phyloP scores from a whole-genome alignment of 2,329 filamentous ascomycete genomes.

The Xylaria sp. region DNA sequence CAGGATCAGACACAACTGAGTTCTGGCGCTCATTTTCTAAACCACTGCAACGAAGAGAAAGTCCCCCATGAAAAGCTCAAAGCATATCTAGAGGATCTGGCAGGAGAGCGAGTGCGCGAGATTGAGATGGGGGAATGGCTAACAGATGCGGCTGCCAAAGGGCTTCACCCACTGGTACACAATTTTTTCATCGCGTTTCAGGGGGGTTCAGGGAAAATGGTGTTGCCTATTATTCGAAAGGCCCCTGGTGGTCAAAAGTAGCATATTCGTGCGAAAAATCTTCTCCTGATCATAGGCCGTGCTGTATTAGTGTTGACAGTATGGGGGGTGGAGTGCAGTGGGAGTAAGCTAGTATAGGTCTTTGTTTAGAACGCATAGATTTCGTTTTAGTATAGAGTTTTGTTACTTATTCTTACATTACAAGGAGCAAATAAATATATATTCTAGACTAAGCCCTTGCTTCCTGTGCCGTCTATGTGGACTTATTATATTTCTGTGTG shows the following conservation, averaged over 20 bases:
- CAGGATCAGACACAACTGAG: neutral
- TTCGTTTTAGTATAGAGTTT: too few species aligned
- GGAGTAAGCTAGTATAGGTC: too few species aligned
- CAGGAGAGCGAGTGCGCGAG: neutral
- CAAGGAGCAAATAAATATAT: too few species aligned
- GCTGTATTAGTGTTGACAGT: neutral
- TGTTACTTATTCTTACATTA: too few species aligned
- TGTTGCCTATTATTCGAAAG: neutral
- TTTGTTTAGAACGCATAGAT: too few species aligned
- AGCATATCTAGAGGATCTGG: neutral
- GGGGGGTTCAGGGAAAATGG: neutral
- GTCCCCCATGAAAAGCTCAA: neutral
- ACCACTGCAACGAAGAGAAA: constrained; percentile 12
- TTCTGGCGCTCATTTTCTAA: neutral
- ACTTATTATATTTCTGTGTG: too few species aligned
- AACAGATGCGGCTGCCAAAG: neutral
- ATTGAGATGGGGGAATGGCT: constrained; percentile 14
- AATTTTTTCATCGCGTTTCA: neutral
- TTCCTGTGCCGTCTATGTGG: too few species aligned
- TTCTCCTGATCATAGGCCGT: neutral
- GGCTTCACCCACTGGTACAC: neutral
- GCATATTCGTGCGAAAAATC: too few species aligned
- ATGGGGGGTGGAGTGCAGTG: too few species aligned
- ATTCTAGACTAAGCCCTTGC: too few species aligned
- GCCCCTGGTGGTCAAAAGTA: neutral